These are phyloP conservation scores for Arthroderma sp. DNA, from an alignment of 2,329 filamentous ascomycete species.

Conservation along the genomic window DNA sequence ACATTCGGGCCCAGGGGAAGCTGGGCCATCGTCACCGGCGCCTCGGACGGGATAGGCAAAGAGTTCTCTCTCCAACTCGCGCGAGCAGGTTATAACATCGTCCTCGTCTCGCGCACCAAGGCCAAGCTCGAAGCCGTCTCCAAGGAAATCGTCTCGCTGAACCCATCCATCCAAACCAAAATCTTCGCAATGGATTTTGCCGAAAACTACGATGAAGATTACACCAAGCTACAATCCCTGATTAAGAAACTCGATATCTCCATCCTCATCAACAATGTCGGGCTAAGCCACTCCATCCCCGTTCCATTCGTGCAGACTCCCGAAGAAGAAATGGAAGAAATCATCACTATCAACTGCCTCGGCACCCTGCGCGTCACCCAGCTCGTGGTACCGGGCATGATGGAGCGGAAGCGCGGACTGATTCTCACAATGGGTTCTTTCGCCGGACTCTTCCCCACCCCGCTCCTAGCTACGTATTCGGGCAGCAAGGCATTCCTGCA, in stretches of 20 bases:
- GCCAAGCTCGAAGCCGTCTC: constrained; percentile 75
- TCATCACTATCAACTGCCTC: constrained; percentile 89
- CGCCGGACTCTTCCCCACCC: constrained; percentile 80
- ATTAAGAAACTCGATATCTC: constrained; percentile 65
- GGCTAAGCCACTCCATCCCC: constrained; percentile 84
- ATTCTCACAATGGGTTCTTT: constrained; percentile 97
- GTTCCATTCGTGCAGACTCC: constrained; percentile 74
- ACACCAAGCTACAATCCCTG: constrained; percentile 55
- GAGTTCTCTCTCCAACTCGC: constrained; percentile 89
- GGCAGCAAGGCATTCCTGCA: constrained; percentile 97
- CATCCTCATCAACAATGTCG: constrained; percentile 93
- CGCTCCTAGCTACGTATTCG: constrained; percentile 87
- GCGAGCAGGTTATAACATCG: constrained; percentile 79
- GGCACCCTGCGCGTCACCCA: constrained; percentile 82
- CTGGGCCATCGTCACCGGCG: constrained; percentile 90
- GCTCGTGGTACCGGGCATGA: constrained; percentile 71
- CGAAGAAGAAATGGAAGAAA: constrained; percentile 68
- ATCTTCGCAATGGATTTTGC: constrained; percentile 85
- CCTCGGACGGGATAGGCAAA: constrained; percentile 92
- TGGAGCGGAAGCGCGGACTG: constrained; percentile 68
- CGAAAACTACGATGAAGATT: constrained; percentile 65
- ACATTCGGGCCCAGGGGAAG: constrained; percentile 84
- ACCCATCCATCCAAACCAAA: constrained; percentile 58
- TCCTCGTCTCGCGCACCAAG: constrained; percentile 90
- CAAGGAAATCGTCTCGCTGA: constrained; percentile 55